Base-by-base conservation (phyloP, 352 stramenopile genomes). In the Globisporangium canariense region DNA sequence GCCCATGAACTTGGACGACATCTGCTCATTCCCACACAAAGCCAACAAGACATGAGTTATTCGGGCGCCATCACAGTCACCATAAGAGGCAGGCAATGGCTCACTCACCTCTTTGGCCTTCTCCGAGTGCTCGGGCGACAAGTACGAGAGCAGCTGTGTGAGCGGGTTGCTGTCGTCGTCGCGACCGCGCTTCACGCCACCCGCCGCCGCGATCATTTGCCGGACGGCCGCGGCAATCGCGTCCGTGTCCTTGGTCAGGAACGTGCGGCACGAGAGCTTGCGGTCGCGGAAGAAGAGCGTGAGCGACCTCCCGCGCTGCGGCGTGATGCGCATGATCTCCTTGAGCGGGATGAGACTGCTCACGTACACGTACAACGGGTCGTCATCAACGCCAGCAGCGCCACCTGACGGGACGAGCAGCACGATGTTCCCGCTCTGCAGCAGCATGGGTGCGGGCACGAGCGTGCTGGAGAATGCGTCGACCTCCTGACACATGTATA, bases 261-360 rank as follows among this genome's bases (percentile, higher is more conserved):
- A 85, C 41, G 83, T 93, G 40, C 85, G 81, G 51, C 85, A 93
- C 16, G 69, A 76, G 47, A 81, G 60, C 34, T 70, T 64, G 20
- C 73, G 77, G 60, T 87, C 67, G 64, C 88, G 88, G 67, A 93
- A 93, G 73, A 93, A 93, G 14, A 93, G 67, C 40, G 82, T 93
- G 63, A 93, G 55, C 22, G 85, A 91, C 65, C 90, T 91, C 65
- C 83, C 78, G 58, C 73, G 67, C 55, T 91, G 83, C 10, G 85
- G 85, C 2, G 85, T 91, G 70, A 93, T 90, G 14, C 85, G 82
- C 16, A 85, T 74, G 43, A 93, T 75, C 32, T 91, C 79, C 20
- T 77, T 78, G 18, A 93, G 70, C 11, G 73, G 73, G 34, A 93
- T 87, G 30, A 91, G 60, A 34, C 90, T 79, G 40, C 74, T 66